phyloP scores from a whole-genome alignment of 768 basidiomycete species.

The Sporobolomyces roseus region DNA sequence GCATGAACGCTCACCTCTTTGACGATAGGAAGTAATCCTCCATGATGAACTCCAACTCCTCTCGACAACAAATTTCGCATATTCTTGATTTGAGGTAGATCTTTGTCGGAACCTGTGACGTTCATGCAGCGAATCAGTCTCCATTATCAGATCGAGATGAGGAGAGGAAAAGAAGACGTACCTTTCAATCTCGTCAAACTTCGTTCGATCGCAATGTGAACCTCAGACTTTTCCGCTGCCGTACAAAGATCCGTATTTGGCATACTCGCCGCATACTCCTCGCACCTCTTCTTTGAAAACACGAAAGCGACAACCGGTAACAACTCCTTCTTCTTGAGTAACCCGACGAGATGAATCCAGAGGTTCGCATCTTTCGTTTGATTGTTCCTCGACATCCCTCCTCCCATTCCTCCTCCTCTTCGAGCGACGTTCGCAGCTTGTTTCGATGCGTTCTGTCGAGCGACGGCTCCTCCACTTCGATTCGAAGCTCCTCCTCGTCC shows the following conservation, averaged over 20 bases:
- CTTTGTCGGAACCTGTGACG: conserved; percentile 73
- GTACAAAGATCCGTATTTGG: conserved; percentile 82
- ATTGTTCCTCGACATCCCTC: conserved; percentile 55
- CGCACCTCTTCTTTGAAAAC: conserved; percentile 92
- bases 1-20: conserved; percentile 70
- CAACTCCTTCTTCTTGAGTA: conserved; percentile 76
- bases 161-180: conserved; percentile 45
- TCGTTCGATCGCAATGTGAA: conserved; percentile 89
- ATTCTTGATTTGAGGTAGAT: conserved; percentile 82
- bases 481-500: conserved; percentile 39
- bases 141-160: not conserved
- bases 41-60: conserved; percentile 96
- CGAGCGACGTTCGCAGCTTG: conserved; percentile 24
- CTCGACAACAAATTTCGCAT: conserved; percentile 85
- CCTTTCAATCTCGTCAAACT: conserved; percentile 88
- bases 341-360: conserved; percentile 81
- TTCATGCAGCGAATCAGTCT: not conserved
- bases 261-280: conserved; percentile 88
- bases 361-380: conserved; percentile 70
- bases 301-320: conserved; percentile 96
- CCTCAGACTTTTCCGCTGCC: conserved; percentile 90
- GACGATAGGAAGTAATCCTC: conserved; percentile 89
- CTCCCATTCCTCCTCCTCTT: conserved; percentile 32
- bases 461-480: conserved; percentile 45
- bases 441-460: conserved; percentile 23